Percentiles rank a stretch among this genome's conserved stretches.
Evolutionary conservation across 345 rosid species (phyloP).

Genomic region (Sisymbrium irio): DNA sequence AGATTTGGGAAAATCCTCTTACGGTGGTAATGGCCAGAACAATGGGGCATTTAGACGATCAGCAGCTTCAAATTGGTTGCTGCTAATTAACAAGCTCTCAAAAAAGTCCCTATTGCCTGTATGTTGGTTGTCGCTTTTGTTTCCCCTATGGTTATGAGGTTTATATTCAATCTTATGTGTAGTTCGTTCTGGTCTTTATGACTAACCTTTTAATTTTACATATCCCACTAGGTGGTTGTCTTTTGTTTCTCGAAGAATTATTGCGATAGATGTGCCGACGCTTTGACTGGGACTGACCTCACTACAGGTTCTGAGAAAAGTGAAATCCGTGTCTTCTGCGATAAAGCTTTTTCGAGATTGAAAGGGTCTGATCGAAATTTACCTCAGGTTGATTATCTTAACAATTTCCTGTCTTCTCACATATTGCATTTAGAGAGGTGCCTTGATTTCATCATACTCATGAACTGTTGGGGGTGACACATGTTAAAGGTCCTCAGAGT

Average conservation of each 20-base stretch:
- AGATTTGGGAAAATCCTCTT: constrained; percentile 44
- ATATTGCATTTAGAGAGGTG: constrained; percentile 3
- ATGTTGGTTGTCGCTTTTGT: constrained; percentile 27
- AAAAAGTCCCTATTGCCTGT: constrained; percentile 86
- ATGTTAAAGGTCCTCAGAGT: constrained; percentile 76
- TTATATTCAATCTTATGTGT: not conserved
- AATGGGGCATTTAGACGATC: constrained; percentile 72
- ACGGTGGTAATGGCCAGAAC: constrained; percentile 55
- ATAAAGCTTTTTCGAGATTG: constrained; percentile 89
- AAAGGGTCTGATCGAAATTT: constrained; percentile 95
- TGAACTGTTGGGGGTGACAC: constrained; percentile 29
- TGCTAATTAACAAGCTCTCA: constrained; percentile 81
- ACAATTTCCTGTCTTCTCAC: constrained; percentile 8
- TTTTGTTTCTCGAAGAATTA: constrained; percentile 97
- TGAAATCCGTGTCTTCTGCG: constrained; percentile 82
- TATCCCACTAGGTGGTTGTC: constrained; percentile 62
- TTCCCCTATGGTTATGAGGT: constrained; percentile 4
- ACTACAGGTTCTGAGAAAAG: constrained; percentile 86
- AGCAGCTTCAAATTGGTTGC: constrained; percentile 75
- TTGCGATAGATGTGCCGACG: constrained; percentile 87
- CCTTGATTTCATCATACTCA: constrained; percentile 20
- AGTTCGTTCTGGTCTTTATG: not conserved
- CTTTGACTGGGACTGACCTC: constrained; percentile 68
- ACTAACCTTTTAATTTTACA: not conserved
- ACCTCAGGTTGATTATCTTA: constrained; percentile 74